phyloP scores from a whole-genome alignment of 225 moss, liverwort and hornwort species.

The Anthoceros angustus region DNA sequence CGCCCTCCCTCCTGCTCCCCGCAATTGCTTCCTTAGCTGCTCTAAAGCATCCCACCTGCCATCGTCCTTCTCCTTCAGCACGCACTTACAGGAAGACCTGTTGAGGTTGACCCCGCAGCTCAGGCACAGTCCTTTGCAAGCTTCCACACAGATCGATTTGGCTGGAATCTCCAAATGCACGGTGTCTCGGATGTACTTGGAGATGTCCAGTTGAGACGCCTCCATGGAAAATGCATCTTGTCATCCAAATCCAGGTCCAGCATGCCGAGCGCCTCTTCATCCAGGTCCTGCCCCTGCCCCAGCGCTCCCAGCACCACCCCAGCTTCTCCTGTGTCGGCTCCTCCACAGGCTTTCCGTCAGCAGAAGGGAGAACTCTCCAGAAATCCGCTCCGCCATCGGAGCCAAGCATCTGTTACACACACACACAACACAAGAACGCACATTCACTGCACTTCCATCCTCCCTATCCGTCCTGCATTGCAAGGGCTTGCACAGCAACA shows the following conservation, averaged over 20 bases:
- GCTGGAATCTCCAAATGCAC: slow-evolving; percentile 82
- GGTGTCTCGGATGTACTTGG: slow-evolving; percentile 80
- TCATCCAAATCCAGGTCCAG: slow-evolving; percentile 90
- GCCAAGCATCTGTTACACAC: slow-evolving; percentile 43
- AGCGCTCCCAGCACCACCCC: slow-evolving; percentile 59
- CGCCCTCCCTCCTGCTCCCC: slow-evolving; percentile 20
- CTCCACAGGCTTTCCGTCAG: slow-evolving; percentile 47
- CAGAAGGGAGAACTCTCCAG: slow-evolving; percentile 52
- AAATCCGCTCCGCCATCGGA: slow-evolving; percentile 63
- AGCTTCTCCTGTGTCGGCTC: slow-evolving; percentile 60
- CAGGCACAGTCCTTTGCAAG: slow-evolving; percentile 52
- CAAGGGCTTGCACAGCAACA: neutral
- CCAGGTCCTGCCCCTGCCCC: slow-evolving; percentile 15
- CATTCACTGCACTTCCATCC: neutral
- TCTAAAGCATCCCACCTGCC: slow-evolving; percentile 69
- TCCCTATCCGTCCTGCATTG: neutral
- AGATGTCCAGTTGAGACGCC: slow-evolving; percentile 60
- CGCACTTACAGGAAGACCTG: slow-evolving; percentile 35
- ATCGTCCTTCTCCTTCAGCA: slow-evolving; percentile 18
- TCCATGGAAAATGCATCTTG: slow-evolving; percentile 70
- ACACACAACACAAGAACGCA: neutral
- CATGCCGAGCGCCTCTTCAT: slow-evolving; percentile 18
- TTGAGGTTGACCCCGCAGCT: slow-evolving; percentile 80
- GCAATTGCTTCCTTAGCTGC: slow-evolving; percentile 66
- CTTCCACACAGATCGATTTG: slow-evolving; percentile 46